phyloP scores from a whole-genome alignment of 192 early-diverging fungal genomes.

The Umbelopsis ramanniana region DNA sequence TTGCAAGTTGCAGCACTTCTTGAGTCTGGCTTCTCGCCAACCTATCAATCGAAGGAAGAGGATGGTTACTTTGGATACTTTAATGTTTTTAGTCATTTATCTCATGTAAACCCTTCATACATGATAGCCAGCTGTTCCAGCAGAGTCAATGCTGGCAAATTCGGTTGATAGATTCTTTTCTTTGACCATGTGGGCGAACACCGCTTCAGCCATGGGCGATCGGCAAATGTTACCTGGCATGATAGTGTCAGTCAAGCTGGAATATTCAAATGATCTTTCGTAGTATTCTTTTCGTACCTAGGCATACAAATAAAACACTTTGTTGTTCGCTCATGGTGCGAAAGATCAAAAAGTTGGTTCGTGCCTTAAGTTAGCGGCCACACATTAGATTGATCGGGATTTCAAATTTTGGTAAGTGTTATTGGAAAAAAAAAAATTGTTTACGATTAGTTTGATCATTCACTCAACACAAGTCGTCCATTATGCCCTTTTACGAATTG shows the following conservation, averaged over 20 bases:
- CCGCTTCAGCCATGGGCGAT: slow-evolving; percentile 92
- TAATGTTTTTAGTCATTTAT: not conserved
- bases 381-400: not conserved
- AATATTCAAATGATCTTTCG: not conserved
- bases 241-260: no score
- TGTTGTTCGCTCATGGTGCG: not conserved
- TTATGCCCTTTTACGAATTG: slow-evolving; percentile 73
- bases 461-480: not conserved
- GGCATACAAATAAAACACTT: slow-evolving; percentile 29
- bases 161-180: slow-evolving; percentile 51
- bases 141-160: slow-evolving; percentile 79
- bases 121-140: slow-evolving; percentile 87
- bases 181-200: slow-evolving; percentile 78
- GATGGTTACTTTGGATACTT: not conserved
- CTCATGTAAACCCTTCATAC: slow-evolving; percentile 37
- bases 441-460: not conserved
- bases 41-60: slow-evolving; percentile 24
- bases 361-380: not conserved
- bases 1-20: slow-evolving; percentile 71
- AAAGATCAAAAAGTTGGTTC: not conserved
- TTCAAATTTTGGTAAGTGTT: not conserved
- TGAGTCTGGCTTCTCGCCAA: slow-evolving; percentile 72
- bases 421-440: not conserved
- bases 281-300: slow-evolving; percentile 16
- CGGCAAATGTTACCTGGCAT: slow-evolving; percentile 45